Percentiles rank a stretch among this genome's conserved stretches.
Evolutionary conservation across 768 basidiomycete genomes (phyloP).

Genomic region (Termitomyces titanicus): DNA sequence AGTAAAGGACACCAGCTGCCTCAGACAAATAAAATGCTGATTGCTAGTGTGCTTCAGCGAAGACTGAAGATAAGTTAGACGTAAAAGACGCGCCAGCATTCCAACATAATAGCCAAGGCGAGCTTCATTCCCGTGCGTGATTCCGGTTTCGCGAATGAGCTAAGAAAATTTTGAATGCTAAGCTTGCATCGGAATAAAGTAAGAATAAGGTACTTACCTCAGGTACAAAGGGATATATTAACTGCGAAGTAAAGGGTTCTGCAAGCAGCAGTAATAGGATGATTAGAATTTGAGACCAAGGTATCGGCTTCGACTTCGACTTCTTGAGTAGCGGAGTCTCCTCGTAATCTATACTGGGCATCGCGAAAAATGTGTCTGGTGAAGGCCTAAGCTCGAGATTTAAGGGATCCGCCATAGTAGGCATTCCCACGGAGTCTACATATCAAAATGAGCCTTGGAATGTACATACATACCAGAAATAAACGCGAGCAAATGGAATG

Average conservation of each 20-base stretch:
- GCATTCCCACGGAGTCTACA: no score
- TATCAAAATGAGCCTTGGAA: no score
- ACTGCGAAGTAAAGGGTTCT: constrained; percentile 69
- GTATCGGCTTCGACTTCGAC: no score
- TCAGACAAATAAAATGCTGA: constrained; percentile 70
- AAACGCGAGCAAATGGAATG: no score
- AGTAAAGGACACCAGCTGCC: constrained; percentile 68
- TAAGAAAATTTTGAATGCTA: constrained; percentile 16
- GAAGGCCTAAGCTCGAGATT: no score
- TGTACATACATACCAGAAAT: no score
- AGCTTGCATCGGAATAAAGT: neutral
- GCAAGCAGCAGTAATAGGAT: constrained; percentile 68
- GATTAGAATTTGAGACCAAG: constrained; percentile 64
- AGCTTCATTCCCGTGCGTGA: constrained; percentile 63
- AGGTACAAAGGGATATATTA: constrained; percentile 72
- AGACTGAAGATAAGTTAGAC: no score
- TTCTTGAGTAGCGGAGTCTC: no score
- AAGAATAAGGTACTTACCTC: constrained; percentile 31
- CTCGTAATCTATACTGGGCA: no score
- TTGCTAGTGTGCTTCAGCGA: no score
- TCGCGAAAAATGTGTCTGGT: no score
- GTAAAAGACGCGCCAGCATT: constrained; percentile 46
- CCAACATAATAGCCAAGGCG: constrained; percentile 79
- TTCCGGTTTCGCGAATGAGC: constrained; percentile 63
- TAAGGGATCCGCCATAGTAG: no score